Percentiles rank a stretch among this genome's conserved stretches.
phyloP scores from a whole-genome alignment of 228 moss, liverwort and hornwort genomes.

The Sphagnum fallax region DNA sequence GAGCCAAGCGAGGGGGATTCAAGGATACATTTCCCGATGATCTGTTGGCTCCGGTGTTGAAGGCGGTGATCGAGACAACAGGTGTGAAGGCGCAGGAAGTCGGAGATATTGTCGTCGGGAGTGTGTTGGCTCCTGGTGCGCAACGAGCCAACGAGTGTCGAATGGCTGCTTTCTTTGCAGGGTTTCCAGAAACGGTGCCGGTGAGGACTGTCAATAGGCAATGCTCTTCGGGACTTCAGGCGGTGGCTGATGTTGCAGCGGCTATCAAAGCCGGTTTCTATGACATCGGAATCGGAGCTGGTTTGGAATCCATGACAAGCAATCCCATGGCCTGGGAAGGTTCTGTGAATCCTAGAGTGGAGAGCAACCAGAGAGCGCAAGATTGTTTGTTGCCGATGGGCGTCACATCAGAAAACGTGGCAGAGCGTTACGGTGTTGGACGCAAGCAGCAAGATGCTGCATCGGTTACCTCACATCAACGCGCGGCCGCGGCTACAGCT shows the following conservation, averaged over 20 bases:
- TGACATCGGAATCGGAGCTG: constrained; percentile 77
- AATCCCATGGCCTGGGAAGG: constrained; percentile 54
- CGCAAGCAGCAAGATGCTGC: constrained; percentile 78
- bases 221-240: constrained; percentile 87
- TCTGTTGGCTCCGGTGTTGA: constrained; percentile 70
- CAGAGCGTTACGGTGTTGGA: constrained; percentile 56
- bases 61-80: constrained; percentile 62
- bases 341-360: constrained; percentile 53
- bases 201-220: constrained; percentile 78
- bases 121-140: constrained; percentile 53
- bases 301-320: constrained; percentile 68
- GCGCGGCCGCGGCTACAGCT: constrained; percentile 74
- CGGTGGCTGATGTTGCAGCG: constrained; percentile 69
- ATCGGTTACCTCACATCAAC: constrained; percentile 61
- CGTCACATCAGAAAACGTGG: constrained; percentile 91
- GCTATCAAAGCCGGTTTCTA: constrained; percentile 72
- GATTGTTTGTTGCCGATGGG: constrained; percentile 91
- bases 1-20: constrained; percentile 76
- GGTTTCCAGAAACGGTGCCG: constrained; percentile 72
- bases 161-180: constrained; percentile 60
- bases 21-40: constrained; percentile 89
- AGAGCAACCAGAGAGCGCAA: constrained; percentile 49
- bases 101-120: constrained; percentile 64
- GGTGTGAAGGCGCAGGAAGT: constrained; percentile 60
- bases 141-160: constrained; percentile 57